Evolutionary conservation across 257 asterid genomes (phyloP).

Genomic region (Ehretia macrophylla): DNA sequence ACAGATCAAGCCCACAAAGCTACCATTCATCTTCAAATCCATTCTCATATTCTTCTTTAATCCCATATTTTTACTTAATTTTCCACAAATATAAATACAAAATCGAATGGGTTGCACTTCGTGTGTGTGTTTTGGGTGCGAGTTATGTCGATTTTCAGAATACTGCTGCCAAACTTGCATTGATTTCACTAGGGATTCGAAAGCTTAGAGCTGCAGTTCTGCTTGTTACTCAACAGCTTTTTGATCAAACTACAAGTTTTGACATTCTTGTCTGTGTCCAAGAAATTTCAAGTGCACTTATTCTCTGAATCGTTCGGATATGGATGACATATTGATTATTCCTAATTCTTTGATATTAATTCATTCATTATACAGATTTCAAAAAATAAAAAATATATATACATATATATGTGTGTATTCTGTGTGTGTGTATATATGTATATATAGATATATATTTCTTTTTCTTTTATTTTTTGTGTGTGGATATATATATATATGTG

Average conservation of each 20-base stretch:
- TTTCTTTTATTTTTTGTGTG: no score
- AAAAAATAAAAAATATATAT: no score
- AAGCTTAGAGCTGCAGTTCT: constrained; percentile 9
- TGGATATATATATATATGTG: no score
- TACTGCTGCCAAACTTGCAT: constrained; percentile 48
- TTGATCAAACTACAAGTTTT: neutral
- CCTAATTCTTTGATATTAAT: no score
- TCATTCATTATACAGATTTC: neutral
- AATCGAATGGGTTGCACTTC: constrained; percentile 62
- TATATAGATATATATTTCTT: no score
- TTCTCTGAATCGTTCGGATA: neutral
- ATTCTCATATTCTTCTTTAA: no score
- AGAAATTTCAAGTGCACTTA: neutral
- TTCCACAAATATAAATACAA: no score
- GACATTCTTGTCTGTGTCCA: neutral
- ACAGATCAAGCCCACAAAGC: no score
- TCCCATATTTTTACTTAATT: no score
- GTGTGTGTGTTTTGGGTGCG: constrained; percentile 48
- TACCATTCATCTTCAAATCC: no score
- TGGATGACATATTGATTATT: neutral
- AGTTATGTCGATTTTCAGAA: constrained; percentile 41
- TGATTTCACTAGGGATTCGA: constrained; percentile 39
- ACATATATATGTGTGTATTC: no score
- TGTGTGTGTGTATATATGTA: no score
- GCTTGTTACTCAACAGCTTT: neutral